Evolutionary conservation across 140 eudicot genomes (phyloP), one percentile per base, ranked within the genome.

Genomic region (Artemisia princeps): DNA sequence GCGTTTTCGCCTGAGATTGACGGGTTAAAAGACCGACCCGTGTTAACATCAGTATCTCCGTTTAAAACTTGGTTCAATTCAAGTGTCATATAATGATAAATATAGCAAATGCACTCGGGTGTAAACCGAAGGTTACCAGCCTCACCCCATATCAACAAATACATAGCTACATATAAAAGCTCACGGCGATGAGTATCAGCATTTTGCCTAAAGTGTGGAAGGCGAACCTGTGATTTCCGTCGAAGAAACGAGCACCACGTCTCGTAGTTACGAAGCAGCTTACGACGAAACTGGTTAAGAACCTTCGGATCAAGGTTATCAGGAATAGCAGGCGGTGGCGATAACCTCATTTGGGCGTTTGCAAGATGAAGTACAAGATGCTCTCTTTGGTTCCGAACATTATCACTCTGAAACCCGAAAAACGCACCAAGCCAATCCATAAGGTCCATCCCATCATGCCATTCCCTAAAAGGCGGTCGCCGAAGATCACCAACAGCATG

Each of bases 321-420:
- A 3, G 72, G 68, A 66, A 79, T 72, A 53, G 76, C 69, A 0
- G 94, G 95, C 11, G 94, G 94, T 10, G 94, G 95, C 0, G 80
- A 76, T 40, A 91, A 85, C 49, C 96, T 83, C 97, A 91, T 91
- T 79, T 91, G 97, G 48, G 87, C 80, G 67, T 91, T 91, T 1
- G 97, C 88, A 0, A 91, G 77, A 69, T 91, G 97, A 33, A 91
- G 96, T 0, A 91, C 97, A 7, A 91, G 77, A 66, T 91, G 96
- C 77, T 91, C 97, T 22, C 97, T 76, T 57, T 87, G 96, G 66
- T 91, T 87, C 67, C 82, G 76, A 3, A 91, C 96, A 81, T 80
- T 91, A 76, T 87, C 96, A 49, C 16, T 23, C 62, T 91, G 97
- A 65, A 91, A 91, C 64, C 97, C 97, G 54, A 91, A 91, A 79